A percentile compares a stretch with the other conserved stretches of the same genome.
These are phyloP conservation scores for Neofusicoccum umdonicola DNA, from an alignment of 2,329 filamentous ascomycete species.

Conservation along the genomic window DNA sequence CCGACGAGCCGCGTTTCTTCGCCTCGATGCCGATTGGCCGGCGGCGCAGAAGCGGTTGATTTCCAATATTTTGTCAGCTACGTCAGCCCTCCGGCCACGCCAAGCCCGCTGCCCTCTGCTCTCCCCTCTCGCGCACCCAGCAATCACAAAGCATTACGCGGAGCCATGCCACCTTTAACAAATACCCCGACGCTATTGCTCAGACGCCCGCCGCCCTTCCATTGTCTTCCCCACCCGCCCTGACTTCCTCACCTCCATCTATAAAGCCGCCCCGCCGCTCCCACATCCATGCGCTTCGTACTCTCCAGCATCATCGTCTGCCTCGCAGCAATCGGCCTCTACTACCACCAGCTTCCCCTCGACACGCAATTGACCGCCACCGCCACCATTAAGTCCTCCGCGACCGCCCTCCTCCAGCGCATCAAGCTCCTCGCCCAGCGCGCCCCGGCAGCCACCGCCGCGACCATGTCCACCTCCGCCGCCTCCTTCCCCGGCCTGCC, in stretches of 20 bases:
- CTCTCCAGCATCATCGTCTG: slow-evolving; percentile 42
- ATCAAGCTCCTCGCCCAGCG: slow-evolving; percentile 25
- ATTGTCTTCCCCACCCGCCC: slow-evolving; percentile 3
- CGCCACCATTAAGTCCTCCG: slow-evolving; percentile 25
- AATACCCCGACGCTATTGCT: neutral
- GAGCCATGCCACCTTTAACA: neutral
- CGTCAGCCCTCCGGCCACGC: neutral
- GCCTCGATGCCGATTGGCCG: neutral
- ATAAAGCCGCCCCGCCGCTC: slow-evolving; percentile 31
- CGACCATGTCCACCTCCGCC: slow-evolving; percentile 29
- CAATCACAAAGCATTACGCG: slow-evolving; percentile 13
- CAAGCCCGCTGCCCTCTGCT: neutral
- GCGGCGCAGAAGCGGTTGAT: neutral
- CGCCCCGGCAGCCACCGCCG: neutral
- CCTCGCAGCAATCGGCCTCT: slow-evolving; percentile 39
- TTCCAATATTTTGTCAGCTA: slow-evolving; percentile 9
- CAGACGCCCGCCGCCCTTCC: neutral
- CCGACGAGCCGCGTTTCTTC: neutral
- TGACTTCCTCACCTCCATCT: neutral
- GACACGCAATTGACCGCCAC: slow-evolving; percentile 4
- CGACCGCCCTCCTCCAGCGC: slow-evolving; percentile 36
- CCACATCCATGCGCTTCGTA: slow-evolving; percentile 36
- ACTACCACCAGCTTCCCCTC: slow-evolving; percentile 29
- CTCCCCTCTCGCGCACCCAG: neutral
- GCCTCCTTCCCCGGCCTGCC: slow-evolving; percentile 47